Evolutionary conservation across 1,284 basidiomycete genomes (phyloP).

Genomic region (Sporisorium graminicola): DNA sequence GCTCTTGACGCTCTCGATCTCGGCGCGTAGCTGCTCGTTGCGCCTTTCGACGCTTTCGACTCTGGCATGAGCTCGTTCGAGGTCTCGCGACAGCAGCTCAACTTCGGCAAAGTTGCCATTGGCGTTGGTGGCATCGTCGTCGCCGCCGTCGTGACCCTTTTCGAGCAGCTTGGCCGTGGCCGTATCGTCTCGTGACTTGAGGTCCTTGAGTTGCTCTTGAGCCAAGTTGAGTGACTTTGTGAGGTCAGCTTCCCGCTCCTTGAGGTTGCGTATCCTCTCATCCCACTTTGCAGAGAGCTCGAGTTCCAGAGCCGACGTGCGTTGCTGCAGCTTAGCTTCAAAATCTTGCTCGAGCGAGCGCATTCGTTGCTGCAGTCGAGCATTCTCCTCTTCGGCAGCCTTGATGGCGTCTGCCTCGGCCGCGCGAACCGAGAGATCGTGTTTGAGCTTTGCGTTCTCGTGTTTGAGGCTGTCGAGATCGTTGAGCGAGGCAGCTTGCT

Average conservation of each 20-base stretch:
- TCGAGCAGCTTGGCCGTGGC: slow-evolving; percentile 91
- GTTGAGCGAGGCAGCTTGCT: slow-evolving; percentile 48
- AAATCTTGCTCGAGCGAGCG: slow-evolving; percentile 74
- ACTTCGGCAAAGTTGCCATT: slow-evolving; percentile 35
- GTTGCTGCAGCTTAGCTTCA: slow-evolving; percentile 88
- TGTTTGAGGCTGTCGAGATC: slow-evolving; percentile 48
- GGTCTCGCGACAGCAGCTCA: slow-evolving; percentile 80
- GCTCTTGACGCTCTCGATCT: slow-evolving; percentile 78
- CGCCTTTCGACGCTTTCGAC: slow-evolving; percentile 91
- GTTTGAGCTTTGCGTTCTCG: slow-evolving; percentile 35
- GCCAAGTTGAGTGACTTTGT: slow-evolving; percentile 85
- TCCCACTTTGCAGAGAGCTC: slow-evolving; percentile 96
- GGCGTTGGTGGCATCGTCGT: slow-evolving; percentile 5
- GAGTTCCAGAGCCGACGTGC: slow-evolving; percentile 88
- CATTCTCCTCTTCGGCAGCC: slow-evolving; percentile 86
- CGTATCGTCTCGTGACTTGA: slow-evolving; percentile 89
- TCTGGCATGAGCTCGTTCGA: slow-evolving; percentile 90
- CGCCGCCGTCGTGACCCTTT: slow-evolving; percentile 77
- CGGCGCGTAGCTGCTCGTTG: slow-evolving; percentile 90
- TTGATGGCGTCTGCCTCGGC: slow-evolving; percentile 26
- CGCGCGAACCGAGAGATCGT: slow-evolving; percentile 16
- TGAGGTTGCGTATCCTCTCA: slow-evolving; percentile 92
- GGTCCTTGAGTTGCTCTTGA: slow-evolving; percentile 87
- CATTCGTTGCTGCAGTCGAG: slow-evolving; percentile 77
- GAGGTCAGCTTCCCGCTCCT: slow-evolving; percentile 91